Conservation (phyloP, 2,329 filamentous ascomycete species). For the Aspergillus aculeatus region DNA sequence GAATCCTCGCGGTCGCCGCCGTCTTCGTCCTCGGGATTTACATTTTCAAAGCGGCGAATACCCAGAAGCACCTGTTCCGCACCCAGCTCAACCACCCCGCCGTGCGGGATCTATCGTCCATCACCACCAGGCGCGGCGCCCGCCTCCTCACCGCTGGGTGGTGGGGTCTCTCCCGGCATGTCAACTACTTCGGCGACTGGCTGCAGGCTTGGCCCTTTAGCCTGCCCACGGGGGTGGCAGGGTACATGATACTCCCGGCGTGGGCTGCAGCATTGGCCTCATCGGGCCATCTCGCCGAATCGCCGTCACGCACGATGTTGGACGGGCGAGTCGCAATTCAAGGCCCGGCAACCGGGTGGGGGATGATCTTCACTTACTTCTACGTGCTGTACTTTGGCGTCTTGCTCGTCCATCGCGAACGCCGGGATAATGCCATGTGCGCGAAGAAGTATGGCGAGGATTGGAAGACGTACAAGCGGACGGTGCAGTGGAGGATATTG, state of each 20-base stretch:
- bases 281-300: slow-evolving; percentile 28
- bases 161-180: slow-evolving; percentile 86
- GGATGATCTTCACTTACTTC: slow-evolving; percentile 84
- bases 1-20: slow-evolving; percentile 61
- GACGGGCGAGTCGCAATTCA: slow-evolving; percentile 26
- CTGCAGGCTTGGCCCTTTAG: slow-evolving; percentile 84
- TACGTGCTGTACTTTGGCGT: slow-evolving; percentile 87
- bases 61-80: slow-evolving; percentile 86
- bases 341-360: slow-evolving; percentile 59
- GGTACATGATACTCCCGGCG: slow-evolving; percentile 62
- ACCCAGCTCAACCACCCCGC: slow-evolving; percentile 77
- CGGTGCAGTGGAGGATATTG: slow-evolving; percentile 75
- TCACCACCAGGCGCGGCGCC: slow-evolving; percentile 76
- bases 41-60: slow-evolving; percentile 85
- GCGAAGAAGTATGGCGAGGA: slow-evolving; percentile 82
- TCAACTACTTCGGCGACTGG: slow-evolving; percentile 95
- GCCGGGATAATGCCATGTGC: slow-evolving; percentile 84
- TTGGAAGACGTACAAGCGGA: slow-evolving; percentile 80
- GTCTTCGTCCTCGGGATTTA: slow-evolving; percentile 70
- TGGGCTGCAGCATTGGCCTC: neutral
- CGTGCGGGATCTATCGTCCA: slow-evolving; percentile 76
- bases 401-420: slow-evolving; percentile 77
- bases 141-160: slow-evolving; percentile 78
- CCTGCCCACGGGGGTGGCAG: slow-evolving; percentile 76
- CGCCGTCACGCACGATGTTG: slow-evolving; percentile 48